Evolutionary conservation across 2,329 filamentous ascomycete species (phyloP).

Genomic region (Septoria petroselini): DNA sequence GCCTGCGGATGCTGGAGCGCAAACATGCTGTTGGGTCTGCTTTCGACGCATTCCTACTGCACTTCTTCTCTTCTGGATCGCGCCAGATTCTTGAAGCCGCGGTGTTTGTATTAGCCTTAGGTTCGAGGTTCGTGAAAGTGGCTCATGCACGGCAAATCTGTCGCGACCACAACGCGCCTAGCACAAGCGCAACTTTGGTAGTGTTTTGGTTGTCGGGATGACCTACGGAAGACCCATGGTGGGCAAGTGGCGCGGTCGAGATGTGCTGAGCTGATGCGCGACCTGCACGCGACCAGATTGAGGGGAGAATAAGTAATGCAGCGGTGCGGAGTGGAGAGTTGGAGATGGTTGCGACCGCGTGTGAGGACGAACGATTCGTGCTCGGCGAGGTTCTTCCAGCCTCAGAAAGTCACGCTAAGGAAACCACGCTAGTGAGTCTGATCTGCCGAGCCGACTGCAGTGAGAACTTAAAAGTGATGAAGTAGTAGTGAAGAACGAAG

Average conservation of each 20-base stretch:
- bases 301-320: slow-evolving; percentile 22
- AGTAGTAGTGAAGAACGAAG: too few relatives aligned
- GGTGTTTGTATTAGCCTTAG: slow-evolving; percentile 14
- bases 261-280: slow-evolving; percentile 21
- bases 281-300: slow-evolving; percentile 24
- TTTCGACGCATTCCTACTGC: slow-evolving; percentile 45
- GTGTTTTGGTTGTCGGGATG: slow-evolving; percentile 12
- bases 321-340: slow-evolving; percentile 13
- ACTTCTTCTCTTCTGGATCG: slow-evolving; percentile 48
- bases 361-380: neutral
- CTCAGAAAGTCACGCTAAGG: too few relatives aligned
- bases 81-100: slow-evolving; percentile 47
- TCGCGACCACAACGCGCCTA: slow-evolving; percentile 8
- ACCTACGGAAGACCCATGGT: slow-evolving; percentile 52
- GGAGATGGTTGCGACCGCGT: neutral
- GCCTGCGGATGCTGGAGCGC: slow-evolving; percentile 58
- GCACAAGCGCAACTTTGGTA: slow-evolving; percentile 5
- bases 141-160: slow-evolving; percentile 11
- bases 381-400: neutral
- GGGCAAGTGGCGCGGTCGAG: slow-evolving; percentile 13
- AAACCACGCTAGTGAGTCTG: too few relatives aligned
- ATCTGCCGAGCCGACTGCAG: too few relatives aligned
- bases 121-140: slow-evolving; percentile 6
- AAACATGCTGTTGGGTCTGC: slow-evolving; percentile 47
- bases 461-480: too few relatives aligned